These are phyloP conservation scores for Saccharomyces hybrid DNA, from an alignment of 1,139 yeast genomes.

Conservation along the genomic window DNA sequence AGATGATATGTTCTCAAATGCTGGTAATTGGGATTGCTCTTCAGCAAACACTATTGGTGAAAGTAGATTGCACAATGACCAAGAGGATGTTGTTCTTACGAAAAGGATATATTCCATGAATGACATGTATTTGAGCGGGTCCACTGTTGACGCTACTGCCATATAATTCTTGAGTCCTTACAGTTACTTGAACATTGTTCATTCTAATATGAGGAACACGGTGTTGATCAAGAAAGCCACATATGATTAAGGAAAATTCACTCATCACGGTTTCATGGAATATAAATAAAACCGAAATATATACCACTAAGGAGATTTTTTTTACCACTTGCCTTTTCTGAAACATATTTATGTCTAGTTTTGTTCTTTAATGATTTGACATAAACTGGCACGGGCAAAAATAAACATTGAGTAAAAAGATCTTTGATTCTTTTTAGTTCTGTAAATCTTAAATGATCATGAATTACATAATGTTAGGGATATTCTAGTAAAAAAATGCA, in stretches of 20 bases:
- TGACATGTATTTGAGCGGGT: not conserved
- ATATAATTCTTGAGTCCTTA: not conserved
- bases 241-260: too few relatives aligned
- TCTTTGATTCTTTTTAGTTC: not conserved
- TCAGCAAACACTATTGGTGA: constrained; percentile 2
- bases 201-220: not conserved
- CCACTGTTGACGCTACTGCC: not conserved
- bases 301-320: too few relatives aligned
- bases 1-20: not conserved
- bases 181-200: too few relatives aligned
- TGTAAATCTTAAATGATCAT: not conserved
- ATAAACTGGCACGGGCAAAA: too few relatives aligned
- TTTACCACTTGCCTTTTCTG: too few relatives aligned
- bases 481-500: not conserved
- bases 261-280: too few relatives aligned
- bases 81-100: not conserved
- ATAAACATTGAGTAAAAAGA: too few relatives aligned
- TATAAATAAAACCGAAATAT: too few relatives aligned
- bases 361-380: too few relatives aligned
- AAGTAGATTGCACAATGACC: not conserved
- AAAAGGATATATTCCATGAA: not conserved
- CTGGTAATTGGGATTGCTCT: constrained; percentile 1
- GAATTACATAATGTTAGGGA: not conserved
- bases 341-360: too few relatives aligned
- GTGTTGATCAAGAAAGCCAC: too few relatives aligned